phyloP scores from a whole-genome alignment of 768 basidiomycete species.

The Boletus subparvulus region DNA sequence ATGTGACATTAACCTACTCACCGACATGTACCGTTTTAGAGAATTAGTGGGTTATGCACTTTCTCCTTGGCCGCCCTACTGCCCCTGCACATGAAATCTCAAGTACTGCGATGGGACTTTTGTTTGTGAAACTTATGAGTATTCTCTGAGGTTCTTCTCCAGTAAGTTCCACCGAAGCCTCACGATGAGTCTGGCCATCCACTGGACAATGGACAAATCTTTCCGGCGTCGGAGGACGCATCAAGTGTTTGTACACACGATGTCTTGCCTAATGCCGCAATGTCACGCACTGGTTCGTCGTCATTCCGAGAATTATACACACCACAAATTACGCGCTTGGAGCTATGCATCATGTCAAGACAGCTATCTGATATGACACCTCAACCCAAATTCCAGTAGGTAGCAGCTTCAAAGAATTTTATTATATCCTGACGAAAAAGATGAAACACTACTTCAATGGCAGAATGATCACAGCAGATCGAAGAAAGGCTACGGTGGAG shows the following conservation, averaged over 20 bases:
- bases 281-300: too few species aligned
- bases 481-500: background rate
- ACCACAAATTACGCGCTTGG: background rate
- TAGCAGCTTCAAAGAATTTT: background rate
- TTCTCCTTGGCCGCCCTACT: too few species aligned
- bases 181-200: background rate
- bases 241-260: background rate
- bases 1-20: too few species aligned
- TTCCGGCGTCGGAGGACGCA: background rate
- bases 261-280: background rate
- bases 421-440: background rate
- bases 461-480: background rate
- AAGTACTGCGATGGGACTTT: too few species aligned
- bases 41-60: too few species aligned
- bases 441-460: background rate
- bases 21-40: too few species aligned
- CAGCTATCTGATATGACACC: too few species aligned
- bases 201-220: background rate
- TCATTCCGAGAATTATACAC: too few species aligned
- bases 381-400: too few species aligned
- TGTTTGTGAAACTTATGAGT: too few species aligned
- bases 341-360: too few species aligned
- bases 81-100: too few species aligned
- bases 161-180: background rate
- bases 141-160: background rate